These are phyloP conservation scores for Candolleomyces aberdarensis DNA, from an alignment of 768 basidiomycete genomes.

Conservation along the genomic window DNA sequence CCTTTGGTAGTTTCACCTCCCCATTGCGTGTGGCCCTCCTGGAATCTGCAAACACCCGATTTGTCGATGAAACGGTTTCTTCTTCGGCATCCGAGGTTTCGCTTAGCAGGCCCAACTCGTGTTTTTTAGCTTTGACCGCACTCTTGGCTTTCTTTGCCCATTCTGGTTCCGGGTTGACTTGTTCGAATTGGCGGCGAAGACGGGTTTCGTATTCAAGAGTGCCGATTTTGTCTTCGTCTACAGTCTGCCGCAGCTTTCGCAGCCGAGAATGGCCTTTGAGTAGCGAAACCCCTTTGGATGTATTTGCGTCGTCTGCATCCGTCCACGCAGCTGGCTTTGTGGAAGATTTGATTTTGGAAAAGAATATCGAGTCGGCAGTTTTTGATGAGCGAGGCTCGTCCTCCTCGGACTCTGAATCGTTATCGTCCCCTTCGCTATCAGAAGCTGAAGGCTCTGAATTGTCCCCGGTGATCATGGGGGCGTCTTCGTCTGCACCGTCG, in stretches of 20 bases:
- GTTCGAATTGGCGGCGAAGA: slow-evolving; percentile 82
- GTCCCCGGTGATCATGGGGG: slow-evolving; percentile 1
- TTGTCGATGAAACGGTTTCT: slow-evolving; percentile 56
- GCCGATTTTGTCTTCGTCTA: slow-evolving; percentile 64
- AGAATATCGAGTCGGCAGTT: slow-evolving; percentile 1
- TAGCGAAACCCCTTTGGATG: slow-evolving; percentile 47
- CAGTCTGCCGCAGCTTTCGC: slow-evolving; percentile 80
- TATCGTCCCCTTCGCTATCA: not conserved
- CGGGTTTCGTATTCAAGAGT: slow-evolving; percentile 88
- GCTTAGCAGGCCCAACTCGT: slow-evolving; percentile 35
- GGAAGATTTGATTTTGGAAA: slow-evolving; percentile 17
- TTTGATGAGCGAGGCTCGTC: slow-evolving; percentile 15
- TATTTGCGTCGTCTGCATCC: slow-evolving; percentile 68
- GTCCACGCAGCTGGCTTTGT: slow-evolving; percentile 72
- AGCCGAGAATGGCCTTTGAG: slow-evolving; percentile 52
- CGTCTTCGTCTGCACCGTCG: slow-evolving; percentile 33
- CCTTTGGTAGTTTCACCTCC: slow-evolving; percentile 41
- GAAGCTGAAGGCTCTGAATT: slow-evolving; percentile 8
- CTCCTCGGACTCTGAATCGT: slow-evolving; percentile 27
- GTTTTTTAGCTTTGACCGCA: slow-evolving; percentile 31
- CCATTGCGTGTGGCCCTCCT: slow-evolving; percentile 29
- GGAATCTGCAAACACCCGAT: slow-evolving; percentile 46
- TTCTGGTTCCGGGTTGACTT: slow-evolving; percentile 83
- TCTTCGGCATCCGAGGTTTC: slow-evolving; percentile 31
- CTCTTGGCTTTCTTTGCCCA: slow-evolving; percentile 77